Percentiles rank a stretch among this genome's conserved stretches.
phyloP scores from a whole-genome alignment of 345 rosid genomes.

The Eucalyptus brandiana region DNA sequence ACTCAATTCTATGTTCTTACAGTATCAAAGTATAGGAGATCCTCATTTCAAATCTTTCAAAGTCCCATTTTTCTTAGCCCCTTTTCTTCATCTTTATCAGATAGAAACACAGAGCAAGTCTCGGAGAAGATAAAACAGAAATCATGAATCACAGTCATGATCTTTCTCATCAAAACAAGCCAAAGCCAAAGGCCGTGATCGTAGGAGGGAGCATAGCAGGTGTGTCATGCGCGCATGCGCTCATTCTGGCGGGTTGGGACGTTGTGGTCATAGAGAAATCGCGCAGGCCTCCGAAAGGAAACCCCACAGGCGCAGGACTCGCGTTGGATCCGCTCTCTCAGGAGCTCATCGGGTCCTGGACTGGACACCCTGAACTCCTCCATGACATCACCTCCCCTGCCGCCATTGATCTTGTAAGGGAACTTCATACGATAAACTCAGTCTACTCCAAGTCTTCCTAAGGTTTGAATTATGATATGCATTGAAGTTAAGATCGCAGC shows the following conservation, averaged over 20 bases:
- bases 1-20: neutral
- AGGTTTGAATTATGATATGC: neutral
- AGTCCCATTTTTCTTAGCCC: too few species aligned
- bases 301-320: conserved; percentile 76
- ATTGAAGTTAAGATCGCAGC: neutral
- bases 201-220: conserved; percentile 84
- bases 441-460: neutral
- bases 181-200: conserved; percentile 31
- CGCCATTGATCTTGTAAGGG: conserved; percentile 39
- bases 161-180: neutral
- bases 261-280: conserved; percentile 61
- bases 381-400: conserved; percentile 37
- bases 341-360: conserved; percentile 48
- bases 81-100: neutral
- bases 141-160: neutral
- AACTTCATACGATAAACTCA: neutral
- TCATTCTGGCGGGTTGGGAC: conserved; percentile 54
- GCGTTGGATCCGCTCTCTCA: conserved; percentile 42
- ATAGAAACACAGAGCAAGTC: neutral
- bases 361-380: conserved; percentile 29
- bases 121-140: neutral
- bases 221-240: conserved; percentile 69
- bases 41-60: too few species aligned
- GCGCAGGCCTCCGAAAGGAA: conserved; percentile 37
- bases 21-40: too few species aligned